Base-by-base conservation (phyloP, 2,329 filamentous ascomycete genomes). In the Lecanosticta acicola region DNA sequence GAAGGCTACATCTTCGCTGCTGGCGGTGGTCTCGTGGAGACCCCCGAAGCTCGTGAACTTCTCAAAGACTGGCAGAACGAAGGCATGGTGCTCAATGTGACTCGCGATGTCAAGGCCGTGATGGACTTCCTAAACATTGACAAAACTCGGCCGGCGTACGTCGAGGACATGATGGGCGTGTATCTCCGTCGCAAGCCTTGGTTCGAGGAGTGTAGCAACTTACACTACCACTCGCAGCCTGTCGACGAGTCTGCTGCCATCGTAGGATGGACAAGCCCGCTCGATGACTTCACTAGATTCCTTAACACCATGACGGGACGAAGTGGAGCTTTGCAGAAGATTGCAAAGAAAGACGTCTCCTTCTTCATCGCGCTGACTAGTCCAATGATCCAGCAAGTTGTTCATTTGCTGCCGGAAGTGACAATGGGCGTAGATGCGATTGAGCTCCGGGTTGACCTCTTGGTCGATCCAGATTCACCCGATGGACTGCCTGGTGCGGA, bases 361-460 rank as follows among this genome's bases (percentile, higher is more conserved):
- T 97, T 94, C 73, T 98, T 98, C 59, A 86, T 97, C 17, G 90
- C 90, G 7, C 71, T 98, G 39, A 97, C 93, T 0, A 73, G 93
- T 41, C 87, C 90, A 1, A 79, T 87, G 56, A 71, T 97, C 13
- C 71, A 77, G 9, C 71, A 78, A 16, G 79, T 83, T 21, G 64
- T 80, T 7, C 73, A 81, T 16, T 71, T 83, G 20, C 74, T 98
- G 36, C 81, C 83, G 1, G 74, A 80, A 41, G 84, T 89, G 35
- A 81, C 85, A 10, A 81, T 94, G 33, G 93, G 93, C 3, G 85
- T 87, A 5, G 91, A 98, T 68, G 93, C 91, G 2, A 87, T 97
- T 9, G 93, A 98, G 67, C 71, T 98, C 41, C 81, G 93, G n/a
- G 87, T 95, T 3, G 93, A 98, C 68, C 72, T 98, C 34, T 77